A percentile compares a stretch with the other conserved stretches of the same genome.
phyloP scores from a whole-genome alignment of 768 basidiomycete species.

The Suillus decipiens region DNA sequence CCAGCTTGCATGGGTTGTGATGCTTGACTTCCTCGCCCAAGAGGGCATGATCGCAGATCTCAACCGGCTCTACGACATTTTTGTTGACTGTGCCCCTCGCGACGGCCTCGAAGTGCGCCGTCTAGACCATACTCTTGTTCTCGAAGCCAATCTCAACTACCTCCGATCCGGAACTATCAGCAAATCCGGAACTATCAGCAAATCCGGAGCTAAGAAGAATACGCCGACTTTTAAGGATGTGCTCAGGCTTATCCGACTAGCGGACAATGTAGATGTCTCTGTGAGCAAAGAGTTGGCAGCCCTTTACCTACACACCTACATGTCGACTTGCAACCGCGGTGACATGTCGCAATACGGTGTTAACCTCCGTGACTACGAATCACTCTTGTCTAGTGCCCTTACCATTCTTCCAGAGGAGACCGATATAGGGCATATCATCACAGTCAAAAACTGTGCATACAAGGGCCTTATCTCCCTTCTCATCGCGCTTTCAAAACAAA shows the following conservation, averaged over 20 bases:
- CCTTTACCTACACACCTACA: slow-evolving; percentile 48
- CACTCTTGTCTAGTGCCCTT: slow-evolving; percentile 41
- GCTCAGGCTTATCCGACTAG: slow-evolving; percentile 26
- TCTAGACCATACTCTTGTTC: slow-evolving; percentile 45
- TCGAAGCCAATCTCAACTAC: slow-evolving; percentile 41
- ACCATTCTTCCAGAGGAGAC: slow-evolving; percentile 27
- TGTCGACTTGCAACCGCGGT: slow-evolving; percentile 33
- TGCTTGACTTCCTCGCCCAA: slow-evolving; percentile 58
- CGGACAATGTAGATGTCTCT: not conserved
- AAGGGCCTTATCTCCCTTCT: slow-evolving; percentile 45
- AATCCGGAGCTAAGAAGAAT: slow-evolving; percentile 11
- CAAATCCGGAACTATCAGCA: slow-evolving; percentile 12
- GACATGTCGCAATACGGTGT: slow-evolving; percentile 33
- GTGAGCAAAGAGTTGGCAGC: slow-evolving; percentile 29
- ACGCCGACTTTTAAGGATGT: slow-evolving; percentile 28
- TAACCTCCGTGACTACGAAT: slow-evolving; percentile 43
- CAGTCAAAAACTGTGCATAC: slow-evolving; percentile 35
- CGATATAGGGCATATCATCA: slow-evolving; percentile 11
- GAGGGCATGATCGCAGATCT: slow-evolving; percentile 50
- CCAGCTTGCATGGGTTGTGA: slow-evolving; percentile 52
- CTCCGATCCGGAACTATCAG: slow-evolving; percentile 26
- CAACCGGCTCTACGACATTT: slow-evolving; percentile 51
- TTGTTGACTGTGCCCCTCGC: slow-evolving; percentile 36
- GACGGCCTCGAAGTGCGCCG: slow-evolving; percentile 37
- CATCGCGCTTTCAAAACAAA: slow-evolving; percentile 37